phyloP scores from a whole-genome alignment of 1,284 basidiomycete species.

The Moniliophthora roreri region DNA sequence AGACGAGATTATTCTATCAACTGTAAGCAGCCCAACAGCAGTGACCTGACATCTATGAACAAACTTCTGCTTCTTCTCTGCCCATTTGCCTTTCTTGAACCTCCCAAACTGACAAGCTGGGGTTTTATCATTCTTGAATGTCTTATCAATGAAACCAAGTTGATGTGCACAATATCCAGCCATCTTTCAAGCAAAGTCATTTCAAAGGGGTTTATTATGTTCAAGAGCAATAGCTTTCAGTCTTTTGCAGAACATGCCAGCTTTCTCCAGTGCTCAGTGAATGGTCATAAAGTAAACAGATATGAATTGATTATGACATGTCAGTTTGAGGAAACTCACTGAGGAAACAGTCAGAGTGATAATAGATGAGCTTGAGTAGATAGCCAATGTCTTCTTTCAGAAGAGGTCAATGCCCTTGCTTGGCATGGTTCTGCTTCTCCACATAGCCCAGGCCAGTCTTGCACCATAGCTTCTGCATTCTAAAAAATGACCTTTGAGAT shows the following conservation, averaged over 20 bases:
- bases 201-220: slow-evolving; percentile 13
- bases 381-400: slow-evolving; percentile 26
- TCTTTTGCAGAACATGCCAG: not conserved
- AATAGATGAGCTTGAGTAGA: slow-evolving; percentile 21
- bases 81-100: slow-evolving; percentile 2
- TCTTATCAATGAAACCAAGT: slow-evolving; percentile 21
- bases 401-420: slow-evolving; percentile 17
- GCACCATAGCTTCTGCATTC: slow-evolving; percentile 22
- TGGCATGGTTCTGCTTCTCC: slow-evolving; percentile 22
- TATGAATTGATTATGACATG: slow-evolving; percentile 25
- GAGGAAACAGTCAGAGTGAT: slow-evolving; percentile 26
- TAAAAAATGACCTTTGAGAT: slow-evolving; percentile 23
- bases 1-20: slow-evolving; percentile 15
- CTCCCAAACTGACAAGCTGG: slow-evolving; percentile 10
- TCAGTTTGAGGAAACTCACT: slow-evolving; percentile 27
- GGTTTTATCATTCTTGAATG: slow-evolving; percentile 21
- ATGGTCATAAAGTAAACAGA: slow-evolving; percentile 27
- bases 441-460: too few species aligned
- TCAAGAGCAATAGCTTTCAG: slow-evolving; percentile 15
- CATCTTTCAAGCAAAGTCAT: slow-evolving; percentile 13
- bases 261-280: slow-evolving; percentile 18
- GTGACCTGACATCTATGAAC: not conserved
- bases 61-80: slow-evolving; percentile 1
- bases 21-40: slow-evolving; percentile 2
- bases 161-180: slow-evolving; percentile 15